Conservation (phyloP, 805 yeast genomes). For the Metschnikowia shivogae region DNA sequence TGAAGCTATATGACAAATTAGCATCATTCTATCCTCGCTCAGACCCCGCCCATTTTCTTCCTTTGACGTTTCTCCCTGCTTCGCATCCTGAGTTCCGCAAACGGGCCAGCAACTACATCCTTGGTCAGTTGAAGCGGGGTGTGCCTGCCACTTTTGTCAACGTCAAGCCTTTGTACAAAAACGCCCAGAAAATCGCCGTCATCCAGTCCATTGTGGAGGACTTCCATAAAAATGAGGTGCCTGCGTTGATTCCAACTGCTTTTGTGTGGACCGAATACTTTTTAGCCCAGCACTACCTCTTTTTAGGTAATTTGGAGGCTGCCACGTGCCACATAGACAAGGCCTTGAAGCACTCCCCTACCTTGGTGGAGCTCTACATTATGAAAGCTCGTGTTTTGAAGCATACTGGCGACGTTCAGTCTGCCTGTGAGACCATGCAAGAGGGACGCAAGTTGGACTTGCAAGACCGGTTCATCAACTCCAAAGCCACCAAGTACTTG, state of each 20-base stretch:
- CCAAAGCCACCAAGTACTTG: constrained; percentile 80
- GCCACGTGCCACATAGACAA: constrained; percentile 58
- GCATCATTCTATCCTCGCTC: constrained; percentile 72
- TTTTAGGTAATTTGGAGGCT: constrained; percentile 44
- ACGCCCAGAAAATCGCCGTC: constrained; percentile 32
- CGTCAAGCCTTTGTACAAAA: constrained; percentile 72
- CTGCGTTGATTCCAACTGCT: constrained; percentile 39
- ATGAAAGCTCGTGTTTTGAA: constrained; percentile 77
- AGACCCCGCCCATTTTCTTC: constrained; percentile 75
- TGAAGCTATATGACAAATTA: constrained; percentile 61
- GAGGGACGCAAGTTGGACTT: constrained; percentile 72
- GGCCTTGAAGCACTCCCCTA: constrained; percentile 73
- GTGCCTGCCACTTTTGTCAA: constrained; percentile 89
- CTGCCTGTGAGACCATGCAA: constrained; percentile 65
- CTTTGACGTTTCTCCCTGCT: constrained; percentile 66
- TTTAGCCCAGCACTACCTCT: constrained; percentile 72
- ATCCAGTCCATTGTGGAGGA: constrained; percentile 54
- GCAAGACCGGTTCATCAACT: constrained; percentile 88
- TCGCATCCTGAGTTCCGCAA: constrained; percentile 43
- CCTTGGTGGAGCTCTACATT: constrained; percentile 76
- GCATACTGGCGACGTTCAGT: constrained; percentile 55
- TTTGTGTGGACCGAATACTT: constrained; percentile 70
- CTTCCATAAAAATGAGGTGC: constrained; percentile 34
- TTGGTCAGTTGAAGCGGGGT: constrained; percentile 64
- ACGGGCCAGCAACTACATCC: constrained; percentile 52